Evolutionary conservation across 306 rosid species (phyloP).

Genomic region (Quercus dentata): DNA sequence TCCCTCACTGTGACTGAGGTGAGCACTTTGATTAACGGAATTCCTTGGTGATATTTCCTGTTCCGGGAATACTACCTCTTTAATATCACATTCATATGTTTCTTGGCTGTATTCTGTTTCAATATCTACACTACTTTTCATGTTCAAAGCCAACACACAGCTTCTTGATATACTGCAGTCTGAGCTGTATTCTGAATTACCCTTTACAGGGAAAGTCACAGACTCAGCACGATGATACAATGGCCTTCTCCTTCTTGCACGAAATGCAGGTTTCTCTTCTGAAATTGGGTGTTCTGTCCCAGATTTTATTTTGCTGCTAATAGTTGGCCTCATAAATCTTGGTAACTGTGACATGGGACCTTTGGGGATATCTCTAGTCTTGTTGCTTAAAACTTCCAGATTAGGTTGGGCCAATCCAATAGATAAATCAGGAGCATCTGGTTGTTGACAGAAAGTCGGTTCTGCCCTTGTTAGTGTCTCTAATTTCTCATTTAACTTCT

Average conservation of each 20-base stretch:
- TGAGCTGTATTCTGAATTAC: conserved; percentile 21
- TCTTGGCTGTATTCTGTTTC: conserved; percentile 34
- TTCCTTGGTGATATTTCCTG: conserved; percentile 20
- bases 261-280: conserved; percentile 13
- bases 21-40: conserved; percentile 2
- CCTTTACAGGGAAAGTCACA: conserved; percentile 29
- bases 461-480: conserved; percentile 12
- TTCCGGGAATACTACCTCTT: conserved; percentile 11
- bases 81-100: conserved; percentile 21
- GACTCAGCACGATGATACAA: conserved; percentile 26
- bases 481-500: conserved; percentile 24
- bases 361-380: not conserved
- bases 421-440: conserved; percentile 12
- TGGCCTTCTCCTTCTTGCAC: conserved; percentile 27
- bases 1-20: not conserved
- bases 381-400: conserved; percentile 1
- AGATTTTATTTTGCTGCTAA: conserved; percentile 29
- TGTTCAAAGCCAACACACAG: conserved; percentile 25
- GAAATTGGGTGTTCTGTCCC: conserved; percentile 9
- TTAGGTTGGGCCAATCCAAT: not conserved
- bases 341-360: conserved; percentile 21
- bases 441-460: conserved; percentile 11
- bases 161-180: conserved; percentile 31
- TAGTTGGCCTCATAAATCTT: conserved; percentile 41
- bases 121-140: conserved; percentile 20